Conservation (phyloP, 163 green algal species). For the Chloromonas sp. region DNA sequence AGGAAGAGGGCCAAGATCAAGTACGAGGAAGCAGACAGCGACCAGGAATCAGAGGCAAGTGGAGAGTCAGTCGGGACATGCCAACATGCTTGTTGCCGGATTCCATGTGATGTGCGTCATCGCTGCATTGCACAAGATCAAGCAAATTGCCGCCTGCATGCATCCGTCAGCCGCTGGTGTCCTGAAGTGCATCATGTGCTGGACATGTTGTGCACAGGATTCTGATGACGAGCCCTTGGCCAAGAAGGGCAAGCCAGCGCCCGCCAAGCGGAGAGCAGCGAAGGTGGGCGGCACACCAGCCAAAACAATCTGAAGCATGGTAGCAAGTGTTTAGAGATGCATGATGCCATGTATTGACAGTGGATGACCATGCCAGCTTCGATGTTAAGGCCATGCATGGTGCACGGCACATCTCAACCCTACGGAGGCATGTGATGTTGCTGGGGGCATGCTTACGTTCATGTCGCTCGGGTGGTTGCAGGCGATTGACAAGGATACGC, state of each 20-base stretch:
- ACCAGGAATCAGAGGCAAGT: too few species aligned
- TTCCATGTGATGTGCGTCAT: too few species aligned
- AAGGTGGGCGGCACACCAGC: background rate
- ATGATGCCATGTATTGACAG: background rate
- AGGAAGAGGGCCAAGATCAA: too few species aligned
- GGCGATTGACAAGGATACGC: background rate
- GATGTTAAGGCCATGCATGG: background rate
- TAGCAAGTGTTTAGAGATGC: background rate
- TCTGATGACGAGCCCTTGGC: background rate
- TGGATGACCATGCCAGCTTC: background rate
- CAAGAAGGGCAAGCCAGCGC: background rate
- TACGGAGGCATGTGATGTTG: background rate
- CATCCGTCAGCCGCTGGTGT: too few species aligned
- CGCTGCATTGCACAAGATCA: background rate
- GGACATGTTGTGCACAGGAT: background rate
- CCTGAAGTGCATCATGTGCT: background rate
- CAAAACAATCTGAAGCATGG: too few species aligned
- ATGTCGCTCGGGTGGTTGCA: background rate
- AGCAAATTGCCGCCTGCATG: too few species aligned
- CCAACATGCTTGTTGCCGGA: too few species aligned
- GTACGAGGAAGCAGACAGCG: too few species aligned
- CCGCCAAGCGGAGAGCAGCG: conserved; percentile 5
- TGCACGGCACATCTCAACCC: background rate
- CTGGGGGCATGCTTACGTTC: background rate
- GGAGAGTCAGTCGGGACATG: too few species aligned